Evolutionary conservation across 345 rosid species (phyloP).

Genomic region (Brassica cretica): DNA sequence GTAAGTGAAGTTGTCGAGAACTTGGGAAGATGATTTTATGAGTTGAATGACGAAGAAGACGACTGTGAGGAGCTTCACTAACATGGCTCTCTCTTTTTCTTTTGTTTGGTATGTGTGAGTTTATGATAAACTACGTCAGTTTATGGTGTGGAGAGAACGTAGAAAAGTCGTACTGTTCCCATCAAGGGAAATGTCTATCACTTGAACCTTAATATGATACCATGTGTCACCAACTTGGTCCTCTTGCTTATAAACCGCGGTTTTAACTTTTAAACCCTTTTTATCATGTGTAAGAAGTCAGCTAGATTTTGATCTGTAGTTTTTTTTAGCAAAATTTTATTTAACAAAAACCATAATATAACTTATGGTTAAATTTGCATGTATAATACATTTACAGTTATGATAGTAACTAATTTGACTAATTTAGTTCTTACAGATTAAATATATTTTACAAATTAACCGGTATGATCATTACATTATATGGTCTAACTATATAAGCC

Average conservation of each 20-base stretch:
- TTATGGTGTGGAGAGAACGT: not conserved
- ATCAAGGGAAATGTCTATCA: not conserved
- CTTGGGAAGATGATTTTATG: constrained; percentile 16
- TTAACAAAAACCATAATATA: not conserved
- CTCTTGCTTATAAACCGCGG: too few species aligned
- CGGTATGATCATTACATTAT: not conserved
- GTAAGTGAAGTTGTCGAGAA: constrained; percentile 21
- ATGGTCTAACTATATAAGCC: not conserved
- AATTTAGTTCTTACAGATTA: not conserved
- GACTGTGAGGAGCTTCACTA: constrained; percentile 6
- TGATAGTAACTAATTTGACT: not conserved
- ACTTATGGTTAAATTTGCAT: not conserved
- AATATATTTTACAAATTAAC: not conserved
- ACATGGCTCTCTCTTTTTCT: constrained; percentile 3
- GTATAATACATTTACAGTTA: not conserved
- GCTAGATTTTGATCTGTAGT: not conserved
- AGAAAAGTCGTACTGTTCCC: not conserved
- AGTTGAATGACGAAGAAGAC: not conserved
- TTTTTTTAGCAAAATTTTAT: not conserved
- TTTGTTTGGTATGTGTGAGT: not conserved
- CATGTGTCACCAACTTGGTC: too few species aligned
- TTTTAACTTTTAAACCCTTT: too few species aligned
- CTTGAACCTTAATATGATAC: too few species aligned
- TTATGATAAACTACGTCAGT: too few species aligned
- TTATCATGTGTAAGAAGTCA: too few species aligned